Evolutionary conservation across 441 rosid genomes (phyloP), one percentile per base, ranked within the genome.

Genomic region (Mallotus repandus): DNA sequence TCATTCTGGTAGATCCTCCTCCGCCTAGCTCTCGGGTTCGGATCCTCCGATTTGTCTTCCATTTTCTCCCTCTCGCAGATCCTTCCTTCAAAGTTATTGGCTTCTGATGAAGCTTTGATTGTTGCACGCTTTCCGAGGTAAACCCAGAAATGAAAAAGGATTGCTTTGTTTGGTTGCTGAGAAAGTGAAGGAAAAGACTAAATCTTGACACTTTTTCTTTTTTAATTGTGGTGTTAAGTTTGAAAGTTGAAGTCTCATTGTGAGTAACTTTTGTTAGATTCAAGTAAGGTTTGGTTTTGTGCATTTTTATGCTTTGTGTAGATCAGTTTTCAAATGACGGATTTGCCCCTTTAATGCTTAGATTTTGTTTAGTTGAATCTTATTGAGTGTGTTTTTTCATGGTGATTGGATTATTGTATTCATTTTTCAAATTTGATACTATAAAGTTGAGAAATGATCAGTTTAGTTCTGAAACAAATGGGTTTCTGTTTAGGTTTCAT

Each of bases 71-170:
- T 32, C 62, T 19, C 6, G 8, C 75, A 80, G 79, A 78, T 74
- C 76, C 68, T 84, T 74, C 77, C 68, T 84, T 77, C 73, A 56
- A 68, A 19, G 63, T 52, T 79, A 58, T 25, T 54, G 56, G 52
- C 78, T 22, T 19, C 22, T 70, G 46, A 87, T 89, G 89, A 77
- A 76, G 71, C 56, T 79, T 56, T 91, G 86, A 89, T 79, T 76
- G 0, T 48, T 46, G 59, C 75, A 5, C 77, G 75, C 77, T 53
- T 81, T 48, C 9, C 78, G 66, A 84, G 85, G 86, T 81, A 52
- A 72, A 77, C 18, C 41, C 49, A 29, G 32, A 25, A 25, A 77
- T 15, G 43, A 48, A 29, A 43, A 25, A 41, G 49, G 15, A 2
- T 12, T 66, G 48, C 52, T 58, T 69, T 71, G 74, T 86, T 84